phyloP scores from a whole-genome alignment of 257 asterid species.

The Solanum virginianum region DNA sequence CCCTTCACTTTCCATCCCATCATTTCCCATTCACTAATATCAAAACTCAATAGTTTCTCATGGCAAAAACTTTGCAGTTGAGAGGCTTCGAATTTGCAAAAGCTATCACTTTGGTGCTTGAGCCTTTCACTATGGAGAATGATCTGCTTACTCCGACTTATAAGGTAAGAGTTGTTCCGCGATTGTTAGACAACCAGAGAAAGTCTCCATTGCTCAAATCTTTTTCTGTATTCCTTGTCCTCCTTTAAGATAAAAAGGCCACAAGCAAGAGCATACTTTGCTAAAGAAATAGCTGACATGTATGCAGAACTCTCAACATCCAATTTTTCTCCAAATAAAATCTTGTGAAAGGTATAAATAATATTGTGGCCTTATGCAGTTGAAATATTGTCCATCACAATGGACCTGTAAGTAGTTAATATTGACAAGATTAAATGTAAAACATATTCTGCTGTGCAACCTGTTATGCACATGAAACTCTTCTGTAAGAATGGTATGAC shows the following conservation, averaged over 20 bases:
- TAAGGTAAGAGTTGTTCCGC: conserved; percentile 26
- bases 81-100: conserved; percentile 74
- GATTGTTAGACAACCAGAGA: not conserved
- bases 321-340: conserved; percentile 24
- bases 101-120: conserved; percentile 48
- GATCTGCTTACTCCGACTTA: conserved; percentile 73
- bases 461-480: not conserved
- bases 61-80: conserved; percentile 26
- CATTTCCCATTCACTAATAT: too few relatives aligned
- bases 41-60: too few relatives aligned
- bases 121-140: conserved; percentile 58
- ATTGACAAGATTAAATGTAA: not conserved
- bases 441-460: not conserved
- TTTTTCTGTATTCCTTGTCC: not conserved
- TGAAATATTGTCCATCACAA: not conserved
- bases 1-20: too few relatives aligned
- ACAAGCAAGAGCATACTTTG: conserved; percentile 61
- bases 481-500: not conserved
- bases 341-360: not conserved
- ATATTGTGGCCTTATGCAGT: not conserved
- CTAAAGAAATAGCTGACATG: conserved; percentile 47
- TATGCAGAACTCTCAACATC: conserved; percentile 38
- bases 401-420: not conserved
- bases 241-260: conserved; percentile 54
- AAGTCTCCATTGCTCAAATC: not conserved